Percentiles rank a stretch among this genome's conserved stretches.
phyloP scores from a whole-genome alignment of 331 rosid genomes.

The Erythrophleum ivorense region DNA sequence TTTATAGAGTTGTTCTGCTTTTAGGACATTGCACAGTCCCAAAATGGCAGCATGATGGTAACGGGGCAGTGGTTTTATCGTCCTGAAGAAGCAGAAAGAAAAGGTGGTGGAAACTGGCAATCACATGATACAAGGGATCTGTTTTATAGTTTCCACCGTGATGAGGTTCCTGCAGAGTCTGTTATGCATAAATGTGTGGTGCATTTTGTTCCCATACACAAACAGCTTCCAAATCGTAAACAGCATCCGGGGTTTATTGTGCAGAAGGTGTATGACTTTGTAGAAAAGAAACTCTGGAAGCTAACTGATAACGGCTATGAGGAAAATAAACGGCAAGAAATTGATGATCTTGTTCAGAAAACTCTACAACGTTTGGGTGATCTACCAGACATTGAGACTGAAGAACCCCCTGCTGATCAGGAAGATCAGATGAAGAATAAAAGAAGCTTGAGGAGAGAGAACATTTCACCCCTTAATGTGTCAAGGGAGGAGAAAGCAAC shows the following conservation, averaged over 20 bases:
- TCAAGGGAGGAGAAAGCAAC: slow-evolving; percentile 66
- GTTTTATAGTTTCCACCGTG: slow-evolving; percentile 95
- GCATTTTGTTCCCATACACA: slow-evolving; percentile 85
- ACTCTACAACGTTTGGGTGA: slow-evolving; percentile 71
- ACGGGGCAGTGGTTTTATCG: slow-evolving; percentile 98
- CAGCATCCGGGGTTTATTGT: slow-evolving; percentile 93
- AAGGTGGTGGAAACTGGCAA: slow-evolving; percentile 87
- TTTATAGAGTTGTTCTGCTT: slow-evolving; percentile 43
- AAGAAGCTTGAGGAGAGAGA: slow-evolving; percentile 62
- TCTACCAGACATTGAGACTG: slow-evolving; percentile 73
- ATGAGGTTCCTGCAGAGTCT: slow-evolving; percentile 95
- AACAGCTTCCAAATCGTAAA: slow-evolving; percentile 89
- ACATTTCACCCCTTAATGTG: slow-evolving; percentile 66
- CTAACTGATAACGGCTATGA: slow-evolving; percentile 84
- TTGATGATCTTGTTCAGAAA: slow-evolving; percentile 86
- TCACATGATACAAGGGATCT: slow-evolving; percentile 88
- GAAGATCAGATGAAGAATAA: slow-evolving; percentile 66
- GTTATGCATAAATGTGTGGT: slow-evolving; percentile 95
- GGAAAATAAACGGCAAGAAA: slow-evolving; percentile 76
- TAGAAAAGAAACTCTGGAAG: slow-evolving; percentile 83
- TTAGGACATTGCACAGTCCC: slow-evolving; percentile 73
- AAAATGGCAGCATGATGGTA: slow-evolving; percentile 68
- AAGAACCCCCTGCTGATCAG: slow-evolving; percentile 56
- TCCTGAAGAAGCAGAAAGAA: slow-evolving; percentile 93
- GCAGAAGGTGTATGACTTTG: slow-evolving; percentile 86